Evolutionary conservation across 2,329 filamentous ascomycete species (phyloP).

Genomic region (Lecanicillium sp.): DNA sequence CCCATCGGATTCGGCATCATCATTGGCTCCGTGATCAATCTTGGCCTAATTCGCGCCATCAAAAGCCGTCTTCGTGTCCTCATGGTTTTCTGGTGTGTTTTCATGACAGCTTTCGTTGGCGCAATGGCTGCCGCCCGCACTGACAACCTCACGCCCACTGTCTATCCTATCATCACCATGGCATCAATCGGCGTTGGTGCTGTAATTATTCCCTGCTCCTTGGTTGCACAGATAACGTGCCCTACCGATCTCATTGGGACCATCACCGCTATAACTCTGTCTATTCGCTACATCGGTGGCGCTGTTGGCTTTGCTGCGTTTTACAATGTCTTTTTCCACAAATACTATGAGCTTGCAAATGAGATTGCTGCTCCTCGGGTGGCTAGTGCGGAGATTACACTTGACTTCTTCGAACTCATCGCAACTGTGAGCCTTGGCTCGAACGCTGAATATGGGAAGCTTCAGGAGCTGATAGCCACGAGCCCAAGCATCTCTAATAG

Average conservation of each 20-base stretch:
- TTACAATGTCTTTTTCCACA: conserved; percentile 35
- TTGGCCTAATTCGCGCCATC: conserved; percentile 48
- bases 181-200: conserved; percentile 53
- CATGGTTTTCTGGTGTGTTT: conserved; percentile 19
- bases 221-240: no score
- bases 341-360: background rate
- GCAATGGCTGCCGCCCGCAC: conserved; percentile 39
- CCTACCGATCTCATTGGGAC: conserved; percentile 55
- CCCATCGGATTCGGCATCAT: conserved; percentile 59
- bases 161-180: conserved; percentile 37
- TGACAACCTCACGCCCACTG: conserved; percentile 39
- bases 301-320: conserved; percentile 54
- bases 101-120: conserved; percentile 58
- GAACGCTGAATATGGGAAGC: background rate
- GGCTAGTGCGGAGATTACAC: background rate
- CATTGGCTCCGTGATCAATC: conserved; percentile 48
- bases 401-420: conserved; percentile 1
- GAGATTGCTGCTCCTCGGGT: background rate
- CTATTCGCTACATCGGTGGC: conserved; percentile 61
- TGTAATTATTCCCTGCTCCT: conserved; percentile 52
- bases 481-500: background rate
- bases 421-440: background rate
- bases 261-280: conserved; percentile 57
- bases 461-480: background rate
- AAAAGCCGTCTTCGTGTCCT: conserved; percentile 50